Base-by-base conservation (phyloP, 148 eudicot genomes). In the Cornus suecica region DNA sequence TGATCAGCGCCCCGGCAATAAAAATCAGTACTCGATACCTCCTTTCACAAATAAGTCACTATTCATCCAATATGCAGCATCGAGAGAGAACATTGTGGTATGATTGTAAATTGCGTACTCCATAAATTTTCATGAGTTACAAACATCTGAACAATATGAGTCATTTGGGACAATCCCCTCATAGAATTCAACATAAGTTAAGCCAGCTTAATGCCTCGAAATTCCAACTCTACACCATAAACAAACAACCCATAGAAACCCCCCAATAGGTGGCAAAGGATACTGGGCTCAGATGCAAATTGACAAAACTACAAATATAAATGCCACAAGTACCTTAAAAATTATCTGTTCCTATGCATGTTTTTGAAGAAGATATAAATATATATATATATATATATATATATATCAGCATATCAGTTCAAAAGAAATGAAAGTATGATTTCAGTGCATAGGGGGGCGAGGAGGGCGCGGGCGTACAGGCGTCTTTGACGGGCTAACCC, bases 401-500 rank as follows among this genome's bases (percentile, higher is more conserved):
- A 45, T 72, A 3, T 51, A 79, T 68, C 65, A 80, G 76, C 63
- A 64, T 25, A 70, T 80, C 41, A 65, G 75, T 67, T 71, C 63
- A 24, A 74, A n/a, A 69, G 69, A 20, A 28, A 61, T 27, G 34
- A 66, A 66, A 15, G 32, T 23, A 67, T 37, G 28, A 27, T 71
- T 32, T 90, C 76, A 88, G 79, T 80, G 87, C 80, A 84, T 72
- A 1, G 87, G 67, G 22, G 81, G 70, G 61, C 88, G 88, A 64
- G 89, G 88, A 65, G 83, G 41, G 42, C 90, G 88, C 28, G 94
- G 89, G 6, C 98, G 88, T 77, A 93, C 91, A 54, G 98, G 98
- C 2, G 98, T 93, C 91, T 91, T 93, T 45, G 98, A 93, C 29
- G 98, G 98, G 84, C 96, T 91, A 65, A 93, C 98, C 92, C 98